Conservation (phyloP, 768 basidiomycete species). For the Cyclocybe cylindracea region DNA sequence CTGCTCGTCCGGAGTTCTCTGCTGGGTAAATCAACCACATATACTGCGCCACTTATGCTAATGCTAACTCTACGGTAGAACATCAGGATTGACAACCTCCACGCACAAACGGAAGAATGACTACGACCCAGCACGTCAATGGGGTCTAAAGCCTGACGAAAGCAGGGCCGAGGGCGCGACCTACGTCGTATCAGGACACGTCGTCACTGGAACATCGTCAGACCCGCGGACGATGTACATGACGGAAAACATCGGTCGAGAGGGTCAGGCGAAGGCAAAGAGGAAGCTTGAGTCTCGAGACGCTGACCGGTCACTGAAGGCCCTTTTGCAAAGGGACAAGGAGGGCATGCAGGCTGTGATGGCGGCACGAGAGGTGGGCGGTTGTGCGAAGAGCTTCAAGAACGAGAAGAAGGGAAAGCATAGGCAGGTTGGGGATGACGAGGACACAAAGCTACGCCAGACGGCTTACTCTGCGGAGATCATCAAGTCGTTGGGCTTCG, state of each 20-base stretch:
- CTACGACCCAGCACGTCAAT: conserved; percentile 72
- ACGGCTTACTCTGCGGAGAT: conserved; percentile 60
- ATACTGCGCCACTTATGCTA: background rate
- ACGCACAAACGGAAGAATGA: conserved; percentile 53
- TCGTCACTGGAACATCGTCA: conserved; percentile 51
- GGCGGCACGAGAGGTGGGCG: conserved; percentile 49
- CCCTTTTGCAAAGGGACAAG: conserved; percentile 62
- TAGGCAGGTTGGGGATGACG: conserved; percentile 22
- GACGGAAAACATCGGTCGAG: conserved; percentile 75
- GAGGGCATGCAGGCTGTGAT: conserved; percentile 68
- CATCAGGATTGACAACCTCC: conserved; percentile 66
- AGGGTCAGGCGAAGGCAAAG: conserved; percentile 75
- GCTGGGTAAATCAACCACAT: conserved; percentile 55
- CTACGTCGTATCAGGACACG: conserved; percentile 81
- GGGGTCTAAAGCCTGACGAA: conserved; percentile 68
- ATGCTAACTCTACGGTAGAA: conserved; percentile 41
- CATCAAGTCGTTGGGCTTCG: conserved; percentile 77
- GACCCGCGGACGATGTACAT: conserved; percentile 50
- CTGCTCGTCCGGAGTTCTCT: conserved; percentile 84
- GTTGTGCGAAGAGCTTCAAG: conserved; percentile 15
- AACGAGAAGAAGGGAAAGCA: conserved; percentile 8
- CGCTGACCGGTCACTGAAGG: conserved; percentile 61
- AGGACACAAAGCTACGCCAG: conserved; percentile 9
- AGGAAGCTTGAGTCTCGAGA: conserved; percentile 59
- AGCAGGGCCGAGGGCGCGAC: conserved; percentile 46